A percentile compares a stretch with the other conserved stretches of the same genome.
Evolutionary conservation across 176 grass and related monocot species (phyloP).

Genomic region (Cenchrus fungigraminus): DNA sequence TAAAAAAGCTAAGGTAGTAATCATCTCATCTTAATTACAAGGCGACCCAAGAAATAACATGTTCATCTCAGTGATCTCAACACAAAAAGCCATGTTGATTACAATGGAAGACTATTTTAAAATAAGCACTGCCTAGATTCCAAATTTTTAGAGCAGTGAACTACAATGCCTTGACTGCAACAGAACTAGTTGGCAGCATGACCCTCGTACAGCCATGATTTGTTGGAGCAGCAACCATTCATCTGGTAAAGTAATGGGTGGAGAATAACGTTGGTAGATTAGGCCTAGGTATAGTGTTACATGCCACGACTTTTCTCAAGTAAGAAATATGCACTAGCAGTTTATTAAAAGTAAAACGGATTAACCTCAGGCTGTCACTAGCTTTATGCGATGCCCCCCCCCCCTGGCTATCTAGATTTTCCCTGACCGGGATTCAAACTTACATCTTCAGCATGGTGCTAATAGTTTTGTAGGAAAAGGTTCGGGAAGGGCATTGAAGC

Average conservation of each 20-base stretch:
- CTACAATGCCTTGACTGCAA: neutral
- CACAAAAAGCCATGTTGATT: neutral
- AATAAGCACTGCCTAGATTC: too few species aligned
- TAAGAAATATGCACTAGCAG: neutral
- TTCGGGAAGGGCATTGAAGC: neutral
- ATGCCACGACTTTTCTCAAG: neutral
- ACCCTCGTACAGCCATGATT: neutral
- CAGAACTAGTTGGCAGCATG: neutral
- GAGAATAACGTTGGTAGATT: neutral
- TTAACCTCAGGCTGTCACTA: neutral
- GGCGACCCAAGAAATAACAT: constrained; percentile 6
- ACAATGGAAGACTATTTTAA: neutral
- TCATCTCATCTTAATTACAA: neutral
- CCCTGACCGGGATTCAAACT: neutral
- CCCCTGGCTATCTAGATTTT: neutral
- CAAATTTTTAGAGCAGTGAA: neutral
- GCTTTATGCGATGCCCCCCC: neutral
- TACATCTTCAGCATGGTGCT: neutral
- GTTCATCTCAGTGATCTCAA: neutral
- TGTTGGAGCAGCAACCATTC: neutral
- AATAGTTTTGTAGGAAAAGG: neutral
- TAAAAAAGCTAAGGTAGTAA: constrained; percentile 17
- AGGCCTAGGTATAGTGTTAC: neutral
- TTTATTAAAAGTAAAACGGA: neutral
- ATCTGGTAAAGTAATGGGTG: neutral